A percentile compares a stretch with the other conserved stretches of the same genome.
Evolutionary conservation across 257 asterid species (phyloP).

Genomic region (Lithospermum erythrorhizon): DNA sequence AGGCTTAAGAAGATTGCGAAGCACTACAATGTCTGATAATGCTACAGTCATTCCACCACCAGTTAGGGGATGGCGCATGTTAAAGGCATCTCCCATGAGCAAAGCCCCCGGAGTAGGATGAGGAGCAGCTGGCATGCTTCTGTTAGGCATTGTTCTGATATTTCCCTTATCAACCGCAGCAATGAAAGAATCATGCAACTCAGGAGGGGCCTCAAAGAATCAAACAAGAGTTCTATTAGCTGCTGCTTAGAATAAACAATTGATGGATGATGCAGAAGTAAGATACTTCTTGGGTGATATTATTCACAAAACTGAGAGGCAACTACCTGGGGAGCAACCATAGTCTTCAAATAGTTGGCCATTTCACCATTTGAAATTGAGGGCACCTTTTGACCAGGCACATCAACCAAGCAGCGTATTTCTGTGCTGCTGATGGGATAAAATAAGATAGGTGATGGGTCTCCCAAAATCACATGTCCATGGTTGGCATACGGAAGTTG

Average conservation of each 20-base stretch:
- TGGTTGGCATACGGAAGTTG: slow-evolving; percentile 41
- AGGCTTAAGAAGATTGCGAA: slow-evolving; percentile 49
- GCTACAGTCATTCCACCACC: slow-evolving; percentile 78
- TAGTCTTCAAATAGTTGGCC: slow-evolving; percentile 35
- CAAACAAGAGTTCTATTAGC: neutral
- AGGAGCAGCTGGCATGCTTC: slow-evolving; percentile 67
- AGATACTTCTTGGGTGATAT: neutral
- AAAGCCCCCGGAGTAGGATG: slow-evolving; percentile 57
- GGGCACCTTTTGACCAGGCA: slow-evolving; percentile 55
- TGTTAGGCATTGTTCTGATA: slow-evolving; percentile 53
- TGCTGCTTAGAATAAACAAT: neutral
- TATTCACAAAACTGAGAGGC: neutral
- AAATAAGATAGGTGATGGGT: slow-evolving; percentile 47
- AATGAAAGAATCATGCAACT: slow-evolving; percentile 37
- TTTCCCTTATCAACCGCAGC: slow-evolving; percentile 43
- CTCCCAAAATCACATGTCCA: slow-evolving; percentile 46
- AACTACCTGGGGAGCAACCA: slow-evolving; percentile 47
- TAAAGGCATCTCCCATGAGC: slow-evolving; percentile 61
- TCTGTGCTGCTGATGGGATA: slow-evolving; percentile 50
- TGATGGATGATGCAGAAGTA: neutral
- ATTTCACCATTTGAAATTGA: slow-evolving; percentile 46
- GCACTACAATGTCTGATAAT: slow-evolving; percentile 47
- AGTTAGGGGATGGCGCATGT: slow-evolving; percentile 64
- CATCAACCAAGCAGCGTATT: slow-evolving; percentile 44
- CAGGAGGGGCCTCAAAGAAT: slow-evolving; percentile 36